Evolutionary conservation across 2,329 filamentous ascomycete genomes (phyloP), one percentile per base, ranked within the genome.

Genomic region (Trichophaea hybrida): DNA sequence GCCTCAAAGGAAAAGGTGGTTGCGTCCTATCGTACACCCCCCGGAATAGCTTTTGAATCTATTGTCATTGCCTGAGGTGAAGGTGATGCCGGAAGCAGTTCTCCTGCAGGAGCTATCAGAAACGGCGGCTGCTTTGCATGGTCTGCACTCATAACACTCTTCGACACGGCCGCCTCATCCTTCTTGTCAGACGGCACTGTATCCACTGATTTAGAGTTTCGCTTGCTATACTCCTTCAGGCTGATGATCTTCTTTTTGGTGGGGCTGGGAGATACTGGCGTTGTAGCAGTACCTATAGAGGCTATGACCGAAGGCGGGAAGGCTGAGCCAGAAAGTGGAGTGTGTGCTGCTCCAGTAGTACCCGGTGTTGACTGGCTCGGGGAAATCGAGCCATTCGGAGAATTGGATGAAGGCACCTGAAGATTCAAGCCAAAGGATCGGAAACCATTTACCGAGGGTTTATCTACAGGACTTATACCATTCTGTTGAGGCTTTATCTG

Each of bases 191-290:
- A 31, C 5, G 6, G 13, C 24, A 15, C 7, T 24, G 15, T 61
- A 49, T 24, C 13, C 40, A 51, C 59, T 57, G 13, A 55, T 24
- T 44, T 62, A 59, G 40, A 61, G 61, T 38, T 65, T 65, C 12
- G 38, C 35, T 62, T 65, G 10, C 63, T 55, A 43, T 66, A 66
- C 55, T 66, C 64, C 34, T 63, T 40, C 32, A 66, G 56, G 34
- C 64, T 66, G 31, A 66, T 31, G 43, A 64, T 66, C 49, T 64
- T 66, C 24, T 54, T 65, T 37, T 55, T 59, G 15, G 35, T 63
- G 57, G 64, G 61, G 46, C 63, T 65, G n/a, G 63, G 59, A 5
- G 60, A 57, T 40, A 35, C 2, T 35, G 49, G 55, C 31, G 54
- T 48, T 46, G 48, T 24, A 59, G 44, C 57, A 49, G 59, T 10